phyloP scores from a whole-genome alignment of 768 basidiomycete genomes.

The Podaxis sp. region DNA sequence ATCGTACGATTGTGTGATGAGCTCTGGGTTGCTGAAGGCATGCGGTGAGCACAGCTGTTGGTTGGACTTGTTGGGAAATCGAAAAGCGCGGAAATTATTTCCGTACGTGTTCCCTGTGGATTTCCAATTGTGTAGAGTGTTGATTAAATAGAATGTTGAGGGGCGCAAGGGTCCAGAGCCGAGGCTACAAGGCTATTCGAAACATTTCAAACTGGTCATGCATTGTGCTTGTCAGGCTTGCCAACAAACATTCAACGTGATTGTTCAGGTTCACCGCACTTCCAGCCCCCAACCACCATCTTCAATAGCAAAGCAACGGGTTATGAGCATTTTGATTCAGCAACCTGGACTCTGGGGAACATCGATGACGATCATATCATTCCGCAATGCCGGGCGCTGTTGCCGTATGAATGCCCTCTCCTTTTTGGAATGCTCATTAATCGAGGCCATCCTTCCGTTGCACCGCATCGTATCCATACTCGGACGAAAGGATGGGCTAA shows the following conservation, averaged over 20 bases:
- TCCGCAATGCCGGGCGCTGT: background rate
- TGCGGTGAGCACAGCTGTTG: background rate
- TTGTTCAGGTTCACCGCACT: background rate
- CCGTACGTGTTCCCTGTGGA: background rate
- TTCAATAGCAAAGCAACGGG: background rate
- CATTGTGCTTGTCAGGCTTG: background rate
- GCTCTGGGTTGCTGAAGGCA: background rate
- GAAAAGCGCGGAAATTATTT: background rate
- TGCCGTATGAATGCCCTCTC: background rate
- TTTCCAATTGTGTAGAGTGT: background rate
- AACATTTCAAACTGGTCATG: background rate
- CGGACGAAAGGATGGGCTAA: background rate
- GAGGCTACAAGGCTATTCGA: background rate
- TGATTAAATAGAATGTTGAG: background rate
- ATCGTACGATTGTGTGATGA: background rate
- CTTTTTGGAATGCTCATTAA: background rate
- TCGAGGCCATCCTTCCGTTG: background rate
- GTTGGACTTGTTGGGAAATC: background rate
- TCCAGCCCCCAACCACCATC: background rate
- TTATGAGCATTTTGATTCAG: background rate
- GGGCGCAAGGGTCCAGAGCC: background rate
- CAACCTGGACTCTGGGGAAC: background rate
- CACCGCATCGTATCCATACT: slow-evolving; percentile 12
- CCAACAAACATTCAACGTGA: background rate
- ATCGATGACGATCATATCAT: slow-evolving; percentile 2